Evolutionary conservation across 2,329 filamentous ascomycete genomes (phyloP), one percentile per base, ranked within the genome.

Genomic region (Alternaria gaisen): DNA sequence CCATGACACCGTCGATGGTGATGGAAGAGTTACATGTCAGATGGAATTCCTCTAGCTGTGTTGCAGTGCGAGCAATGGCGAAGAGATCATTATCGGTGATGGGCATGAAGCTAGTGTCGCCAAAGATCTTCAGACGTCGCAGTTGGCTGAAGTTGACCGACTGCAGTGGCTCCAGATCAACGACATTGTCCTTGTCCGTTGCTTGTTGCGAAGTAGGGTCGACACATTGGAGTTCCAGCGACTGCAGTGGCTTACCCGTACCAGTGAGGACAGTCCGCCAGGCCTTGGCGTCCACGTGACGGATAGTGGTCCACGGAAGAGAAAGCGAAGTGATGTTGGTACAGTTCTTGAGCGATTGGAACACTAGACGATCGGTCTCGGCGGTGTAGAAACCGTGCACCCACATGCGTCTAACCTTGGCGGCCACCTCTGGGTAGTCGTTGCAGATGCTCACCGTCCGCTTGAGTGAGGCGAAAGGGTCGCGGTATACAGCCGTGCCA

Each of bases 341-440:
- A 72, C 83, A 86, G 66, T 79, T 80, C 57, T 78, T 76, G 34
- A 86, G 75, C 47, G 83, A 80, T 16, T 80, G 76, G 59, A 85
- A 82, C 53, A 86, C 81, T 61, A 83, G 76, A 30, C 78, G 76
- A 67, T 84, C 82, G 5, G 83, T 85, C 64, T 85, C 80, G 47
- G 81, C 78, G 7, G 80, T 80, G 73, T 85, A 82, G 72, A 85
- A 85, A 51, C 84, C 84, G 58, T 85, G 82, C 72, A 86, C 85
- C 83, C 83, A 86, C 68, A 86, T 78, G 46, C 83, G 82, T 56
- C 80, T 82, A 56, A 86, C 83, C 67, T 84, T 80, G 22, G 77
- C 74, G 3, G 83, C 83, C 10, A 85, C 75, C 30, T 78, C 72
- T 2, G 83, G 81, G 51, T 80, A 81, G 40, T 78, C 67, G 36